phyloP scores from a whole-genome alignment of 1,284 basidiomycete species.

The Sanguinoderma infundibulare region DNA sequence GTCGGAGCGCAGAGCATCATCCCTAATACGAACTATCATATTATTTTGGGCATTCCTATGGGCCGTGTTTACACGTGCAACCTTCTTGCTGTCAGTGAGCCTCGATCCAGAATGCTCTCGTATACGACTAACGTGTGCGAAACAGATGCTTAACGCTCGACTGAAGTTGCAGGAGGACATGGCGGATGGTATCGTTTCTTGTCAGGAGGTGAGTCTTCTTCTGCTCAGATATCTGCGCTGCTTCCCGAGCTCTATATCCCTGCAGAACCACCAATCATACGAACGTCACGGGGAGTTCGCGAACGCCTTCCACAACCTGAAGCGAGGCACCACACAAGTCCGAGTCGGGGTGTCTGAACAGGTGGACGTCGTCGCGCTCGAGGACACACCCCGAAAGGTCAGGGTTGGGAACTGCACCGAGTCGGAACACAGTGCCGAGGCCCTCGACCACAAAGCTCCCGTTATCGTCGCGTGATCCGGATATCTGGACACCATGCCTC shows the following conservation, averaged over 20 bases:
- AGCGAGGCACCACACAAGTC: slow-evolving; percentile 6
- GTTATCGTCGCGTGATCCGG: background rate
- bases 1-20: slow-evolving; percentile 8
- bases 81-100: slow-evolving; percentile 7
- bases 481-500: background rate
- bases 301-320: slow-evolving; percentile 9
- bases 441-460: background rate
- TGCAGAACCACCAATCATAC: background rate
- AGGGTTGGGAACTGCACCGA: background rate
- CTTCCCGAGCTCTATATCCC: background rate
- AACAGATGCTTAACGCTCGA: slow-evolving; percentile 14
- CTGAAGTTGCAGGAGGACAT: slow-evolving; percentile 11
- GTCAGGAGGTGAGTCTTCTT: background rate
- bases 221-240: background rate
- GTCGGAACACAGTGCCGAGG: background rate
- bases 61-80: slow-evolving; percentile 17
- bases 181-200: slow-evolving; percentile 7
- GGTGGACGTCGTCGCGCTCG: slow-evolving; percentile 1
- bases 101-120: background rate
- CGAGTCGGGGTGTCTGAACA: slow-evolving; percentile 13
- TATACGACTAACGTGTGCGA: background rate
- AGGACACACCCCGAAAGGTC: background rate
- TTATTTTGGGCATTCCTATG: slow-evolving; percentile 20
- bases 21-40: slow-evolving; percentile 20
- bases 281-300: slow-evolving; percentile 11